Conservation (phyloP, 371 early-diverging fungal species). For the Haplosporangium sp. region DNA sequence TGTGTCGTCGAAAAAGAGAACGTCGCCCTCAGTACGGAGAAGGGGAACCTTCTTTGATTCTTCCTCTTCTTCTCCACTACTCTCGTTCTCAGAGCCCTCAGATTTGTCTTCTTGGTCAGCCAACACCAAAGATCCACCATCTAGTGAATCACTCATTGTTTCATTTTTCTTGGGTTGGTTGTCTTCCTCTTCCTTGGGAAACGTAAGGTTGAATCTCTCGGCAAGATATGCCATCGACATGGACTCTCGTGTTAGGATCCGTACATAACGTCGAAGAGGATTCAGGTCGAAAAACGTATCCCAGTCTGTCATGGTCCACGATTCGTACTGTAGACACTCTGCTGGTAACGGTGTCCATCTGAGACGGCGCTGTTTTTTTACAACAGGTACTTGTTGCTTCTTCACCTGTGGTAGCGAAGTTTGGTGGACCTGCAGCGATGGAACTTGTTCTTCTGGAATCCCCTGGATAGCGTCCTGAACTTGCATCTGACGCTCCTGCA, state of each 20-base stretch:
- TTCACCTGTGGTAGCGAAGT: background rate
- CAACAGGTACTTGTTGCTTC: background rate
- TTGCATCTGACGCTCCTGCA: background rate
- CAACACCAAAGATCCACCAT: background rate
- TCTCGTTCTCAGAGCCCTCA: background rate
- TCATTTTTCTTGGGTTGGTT: background rate
- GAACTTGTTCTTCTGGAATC: background rate
- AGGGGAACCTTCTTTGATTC: slow-evolving; percentile 16
- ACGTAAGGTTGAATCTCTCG: slow-evolving; percentile 21
- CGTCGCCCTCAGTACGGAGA: slow-evolving; percentile 31
- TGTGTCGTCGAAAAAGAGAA: slow-evolving; percentile 57
- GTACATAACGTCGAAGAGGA: slow-evolving; percentile 44
- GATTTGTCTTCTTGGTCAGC: background rate
- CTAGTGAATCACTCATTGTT: background rate
- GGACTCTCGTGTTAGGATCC: slow-evolving; percentile 41
- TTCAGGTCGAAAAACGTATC: slow-evolving; percentile 46
- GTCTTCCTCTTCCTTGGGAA: slow-evolving; percentile 20
- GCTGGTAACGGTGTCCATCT: slow-evolving; percentile 56
- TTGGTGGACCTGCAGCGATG: slow-evolving; percentile 9
- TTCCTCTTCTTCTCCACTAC: slow-evolving; percentile 9
- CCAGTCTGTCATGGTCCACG: slow-evolving; percentile 64
- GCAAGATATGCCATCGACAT: slow-evolving; percentile 45
- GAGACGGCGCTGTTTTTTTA: background rate
- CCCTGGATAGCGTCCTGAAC: background rate
- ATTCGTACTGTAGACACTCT: slow-evolving; percentile 67